These are phyloP conservation scores for Hordeum marinum DNA, from an alignment of 176 grass and related monocot species.

Conservation along the genomic window DNA sequence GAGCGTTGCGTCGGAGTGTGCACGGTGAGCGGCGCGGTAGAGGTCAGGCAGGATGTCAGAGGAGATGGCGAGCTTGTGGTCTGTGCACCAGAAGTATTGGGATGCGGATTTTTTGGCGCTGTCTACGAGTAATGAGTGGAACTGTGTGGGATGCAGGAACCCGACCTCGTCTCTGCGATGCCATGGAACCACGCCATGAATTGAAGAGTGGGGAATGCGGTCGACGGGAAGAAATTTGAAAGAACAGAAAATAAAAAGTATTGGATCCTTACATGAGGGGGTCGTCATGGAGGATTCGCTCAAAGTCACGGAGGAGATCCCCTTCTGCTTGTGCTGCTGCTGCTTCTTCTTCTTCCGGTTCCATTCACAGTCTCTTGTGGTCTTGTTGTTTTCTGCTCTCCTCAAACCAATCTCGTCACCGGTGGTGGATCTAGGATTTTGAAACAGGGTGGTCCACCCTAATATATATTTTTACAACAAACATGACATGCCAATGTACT, in stretches of 20 bases:
- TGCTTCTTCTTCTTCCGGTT: not conserved
- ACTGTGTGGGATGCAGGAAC: slow-evolving; percentile 64
- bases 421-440: too few relatives aligned
- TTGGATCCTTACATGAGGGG: slow-evolving; percentile 40
- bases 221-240: not conserved
- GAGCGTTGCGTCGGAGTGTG: slow-evolving; percentile 23
- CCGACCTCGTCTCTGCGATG: slow-evolving; percentile 65
- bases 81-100: slow-evolving; percentile 55
- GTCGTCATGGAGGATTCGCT: slow-evolving; percentile 43
- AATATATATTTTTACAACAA: too few relatives aligned
- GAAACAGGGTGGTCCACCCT: too few relatives aligned
- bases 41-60: slow-evolving; percentile 39
- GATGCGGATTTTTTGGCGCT: not conserved
- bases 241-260: not conserved
- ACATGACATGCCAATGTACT: too few relatives aligned
- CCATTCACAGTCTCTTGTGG: not conserved
- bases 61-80: slow-evolving; percentile 85
- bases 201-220: not conserved
- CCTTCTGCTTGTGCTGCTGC: not conserved
- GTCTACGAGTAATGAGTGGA: slow-evolving; percentile 34
- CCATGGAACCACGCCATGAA: not conserved
- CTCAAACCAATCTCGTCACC: not conserved
- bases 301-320: slow-evolving; percentile 39
- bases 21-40: slow-evolving; percentile 30
- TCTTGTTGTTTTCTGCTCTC: not conserved